Evolutionary conservation across 164 flowering plant genomes (phyloP).

Genomic region (Stephania cephalantha): DNA sequence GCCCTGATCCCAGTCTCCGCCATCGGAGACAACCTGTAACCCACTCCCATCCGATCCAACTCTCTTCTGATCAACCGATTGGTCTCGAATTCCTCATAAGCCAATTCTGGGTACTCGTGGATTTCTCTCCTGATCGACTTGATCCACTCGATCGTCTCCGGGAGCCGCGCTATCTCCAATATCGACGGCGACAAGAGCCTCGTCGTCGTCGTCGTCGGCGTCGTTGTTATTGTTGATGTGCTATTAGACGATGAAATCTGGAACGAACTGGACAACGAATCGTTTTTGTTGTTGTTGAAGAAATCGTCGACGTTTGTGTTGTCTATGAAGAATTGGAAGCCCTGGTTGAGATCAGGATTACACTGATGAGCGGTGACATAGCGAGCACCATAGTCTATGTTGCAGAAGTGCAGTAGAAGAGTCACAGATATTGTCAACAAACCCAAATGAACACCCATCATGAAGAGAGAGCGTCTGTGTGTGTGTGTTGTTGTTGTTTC

Average conservation of each 20-base stretch:
- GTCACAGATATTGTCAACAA: background rate
- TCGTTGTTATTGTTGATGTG: too few relatives aligned
- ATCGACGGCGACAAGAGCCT: constrained; percentile 5
- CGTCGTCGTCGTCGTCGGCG: too few relatives aligned
- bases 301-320: background rate
- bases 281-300: background rate
- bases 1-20: constrained; percentile 69
- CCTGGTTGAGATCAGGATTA: background rate
- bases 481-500: background rate
- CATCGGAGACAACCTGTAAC: constrained; percentile 37
- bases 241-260: constrained; percentile 15
- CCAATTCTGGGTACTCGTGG: constrained; percentile 74
- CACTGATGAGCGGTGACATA: too few relatives aligned
- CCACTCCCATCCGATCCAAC: constrained; percentile 48
- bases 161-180: constrained; percentile 29
- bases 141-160: constrained; percentile 49
- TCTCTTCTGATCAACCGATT: constrained; percentile 51
- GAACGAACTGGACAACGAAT: too few relatives aligned
- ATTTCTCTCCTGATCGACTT: constrained; percentile 50
- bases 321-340: background rate
- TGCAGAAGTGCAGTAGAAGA: too few relatives aligned
- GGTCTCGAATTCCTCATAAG: constrained; percentile 63
- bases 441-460: background rate
- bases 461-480: too few relatives aligned
- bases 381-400: too few relatives aligned